Conservation (phyloP, 2,329 filamentous ascomycete species). For the Botrytis sinoallii region DNA sequence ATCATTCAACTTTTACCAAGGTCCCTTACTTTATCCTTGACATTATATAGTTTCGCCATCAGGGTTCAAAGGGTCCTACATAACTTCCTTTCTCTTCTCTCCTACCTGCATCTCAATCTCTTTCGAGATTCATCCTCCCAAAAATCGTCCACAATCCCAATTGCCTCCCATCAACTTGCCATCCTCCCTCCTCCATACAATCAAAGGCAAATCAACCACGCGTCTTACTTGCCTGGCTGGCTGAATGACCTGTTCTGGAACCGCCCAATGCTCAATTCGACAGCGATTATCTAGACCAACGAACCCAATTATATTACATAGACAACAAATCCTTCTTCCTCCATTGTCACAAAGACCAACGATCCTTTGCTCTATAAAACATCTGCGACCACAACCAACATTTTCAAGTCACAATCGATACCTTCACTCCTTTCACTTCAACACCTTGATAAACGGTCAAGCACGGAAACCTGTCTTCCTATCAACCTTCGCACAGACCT, state of each 20-base stretch:
- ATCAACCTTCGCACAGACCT: conserved; percentile 17
- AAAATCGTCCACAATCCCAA: neutral
- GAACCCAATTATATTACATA: neutral
- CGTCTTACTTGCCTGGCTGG: conserved; percentile 5
- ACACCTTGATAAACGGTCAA: neutral
- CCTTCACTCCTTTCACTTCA: neutral
- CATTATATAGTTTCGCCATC: neutral
- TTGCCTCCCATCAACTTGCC: neutral
- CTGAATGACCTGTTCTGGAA: conserved; percentile 17
- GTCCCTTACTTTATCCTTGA: neutral
- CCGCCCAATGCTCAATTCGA: conserved; percentile 9
- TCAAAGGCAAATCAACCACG: neutral
- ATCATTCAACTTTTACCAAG: neutral
- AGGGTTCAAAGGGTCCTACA: neutral
- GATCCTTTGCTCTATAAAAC: neutral
- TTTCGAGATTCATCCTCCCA: neutral
- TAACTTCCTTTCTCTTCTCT: neutral
- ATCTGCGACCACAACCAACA: neutral
- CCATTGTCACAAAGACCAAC: conserved; percentile 3
- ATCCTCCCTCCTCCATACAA: neutral
- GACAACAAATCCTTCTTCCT: conserved; percentile 5
- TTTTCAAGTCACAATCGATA: neutral
- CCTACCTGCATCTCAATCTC: neutral
- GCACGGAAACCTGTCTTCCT: neutral
- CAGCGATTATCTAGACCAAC: conserved; percentile 11